Percentiles rank a stretch among this genome's conserved stretches.
Evolutionary conservation across 2,329 filamentous ascomycete genomes (phyloP).

Genomic region (Phaeoacremonium minimum): DNA sequence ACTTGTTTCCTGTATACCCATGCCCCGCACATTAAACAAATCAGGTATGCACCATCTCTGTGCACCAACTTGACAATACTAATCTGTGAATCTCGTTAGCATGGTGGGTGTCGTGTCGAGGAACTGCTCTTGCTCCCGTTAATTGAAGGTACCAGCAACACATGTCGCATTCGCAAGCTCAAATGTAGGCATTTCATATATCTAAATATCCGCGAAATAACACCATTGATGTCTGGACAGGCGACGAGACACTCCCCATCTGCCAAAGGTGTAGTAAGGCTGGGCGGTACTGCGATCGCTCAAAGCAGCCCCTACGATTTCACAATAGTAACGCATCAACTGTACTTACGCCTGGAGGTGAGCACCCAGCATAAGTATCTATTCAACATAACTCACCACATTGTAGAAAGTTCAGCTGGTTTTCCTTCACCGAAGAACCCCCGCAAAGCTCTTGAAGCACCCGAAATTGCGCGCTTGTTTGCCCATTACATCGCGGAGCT

Average conservation of each 20-base stretch:
- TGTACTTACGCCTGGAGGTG: background rate
- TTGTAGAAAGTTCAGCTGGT: background rate
- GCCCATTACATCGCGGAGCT: conserved; percentile 31
- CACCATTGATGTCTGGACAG: conserved; percentile 14
- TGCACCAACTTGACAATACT: too few species aligned
- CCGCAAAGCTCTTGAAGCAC: conserved; percentile 15
- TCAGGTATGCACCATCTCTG: background rate
- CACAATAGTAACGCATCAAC: background rate
- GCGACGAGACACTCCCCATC: conserved; percentile 23
- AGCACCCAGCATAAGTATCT: background rate
- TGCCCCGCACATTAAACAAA: background rate
- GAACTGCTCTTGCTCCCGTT: background rate
- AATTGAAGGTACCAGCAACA: background rate
- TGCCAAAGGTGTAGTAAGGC: conserved; percentile 25
- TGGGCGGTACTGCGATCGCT: conserved; percentile 27
- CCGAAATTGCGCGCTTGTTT: conserved; percentile 28
- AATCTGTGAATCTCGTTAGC: background rate
- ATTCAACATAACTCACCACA: background rate
- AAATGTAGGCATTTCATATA: background rate
- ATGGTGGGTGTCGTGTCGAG: background rate
- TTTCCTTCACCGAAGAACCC: background rate
- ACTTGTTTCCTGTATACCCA: too few species aligned
- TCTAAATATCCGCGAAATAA: background rate
- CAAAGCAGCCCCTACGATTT: conserved; percentile 10
- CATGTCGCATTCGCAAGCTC: background rate